Evolutionary conservation across 371 early-diverging fungal genomes (phyloP).

Genomic region (Cokeromyces recurvatus): DNA sequence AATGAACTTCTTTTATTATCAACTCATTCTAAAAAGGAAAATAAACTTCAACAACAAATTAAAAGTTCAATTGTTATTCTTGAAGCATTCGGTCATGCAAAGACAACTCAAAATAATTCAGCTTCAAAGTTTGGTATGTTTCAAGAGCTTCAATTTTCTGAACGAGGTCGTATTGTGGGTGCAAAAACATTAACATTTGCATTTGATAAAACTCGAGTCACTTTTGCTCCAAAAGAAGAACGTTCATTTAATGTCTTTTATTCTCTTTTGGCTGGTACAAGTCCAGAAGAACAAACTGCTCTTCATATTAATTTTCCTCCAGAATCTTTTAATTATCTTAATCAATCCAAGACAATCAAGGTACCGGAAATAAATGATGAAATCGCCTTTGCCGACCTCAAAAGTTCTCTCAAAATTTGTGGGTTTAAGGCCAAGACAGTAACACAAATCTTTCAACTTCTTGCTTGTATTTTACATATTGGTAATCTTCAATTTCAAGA

Average conservation of each 20-base stretch:
- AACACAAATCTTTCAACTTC: constrained; percentile 59
- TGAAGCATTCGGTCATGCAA: constrained; percentile 65
- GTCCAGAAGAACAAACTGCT: constrained; percentile 48
- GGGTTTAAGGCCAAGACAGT: constrained; percentile 72
- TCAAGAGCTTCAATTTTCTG: constrained; percentile 79
- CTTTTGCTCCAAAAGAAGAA: constrained; percentile 54
- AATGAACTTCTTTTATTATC: constrained; percentile 60
- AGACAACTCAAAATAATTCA: constrained; percentile 55
- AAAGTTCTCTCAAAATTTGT: constrained; percentile 63
- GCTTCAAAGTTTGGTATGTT: constrained; percentile 73
- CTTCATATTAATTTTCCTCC: constrained; percentile 52
- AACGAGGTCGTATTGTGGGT: constrained; percentile 73
- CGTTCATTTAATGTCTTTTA: constrained; percentile 85
- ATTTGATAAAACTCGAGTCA: constrained; percentile 74
- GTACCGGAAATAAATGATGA: constrained; percentile 29
- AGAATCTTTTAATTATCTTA: constrained; percentile 47
- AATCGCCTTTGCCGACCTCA: constrained; percentile 50
- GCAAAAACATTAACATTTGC: constrained; percentile 77
- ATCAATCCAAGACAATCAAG: constrained; percentile 36
- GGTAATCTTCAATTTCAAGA: constrained; percentile 68
- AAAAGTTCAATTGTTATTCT: constrained; percentile 48
- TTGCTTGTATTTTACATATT: constrained; percentile 70
- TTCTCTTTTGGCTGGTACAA: constrained; percentile 63
- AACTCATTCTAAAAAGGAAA: constrained; percentile 49
- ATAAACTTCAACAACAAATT: constrained; percentile 60